phyloP scores from a whole-genome alignment of 441 rosid species.

The Arabidopsis hybrid region DNA sequence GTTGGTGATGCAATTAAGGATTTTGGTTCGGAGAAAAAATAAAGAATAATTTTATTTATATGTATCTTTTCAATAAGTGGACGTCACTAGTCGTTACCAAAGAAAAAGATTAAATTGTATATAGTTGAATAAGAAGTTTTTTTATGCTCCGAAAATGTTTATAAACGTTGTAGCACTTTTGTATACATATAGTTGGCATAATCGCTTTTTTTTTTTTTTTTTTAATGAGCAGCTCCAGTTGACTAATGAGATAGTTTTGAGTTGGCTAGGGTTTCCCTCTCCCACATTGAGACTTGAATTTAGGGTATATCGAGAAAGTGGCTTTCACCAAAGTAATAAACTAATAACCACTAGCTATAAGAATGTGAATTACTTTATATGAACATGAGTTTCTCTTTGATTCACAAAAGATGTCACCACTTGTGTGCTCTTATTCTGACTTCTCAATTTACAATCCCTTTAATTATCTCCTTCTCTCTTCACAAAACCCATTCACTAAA shows the following conservation, averaged over 20 bases:
- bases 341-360: conserved; percentile 22
- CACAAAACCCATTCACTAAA: conserved; percentile 23
- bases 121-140: conserved; percentile 2
- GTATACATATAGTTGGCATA: not conserved
- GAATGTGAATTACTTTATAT: conserved; percentile 37
- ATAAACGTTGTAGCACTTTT: too few relatives aligned
- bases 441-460: conserved; percentile 30
- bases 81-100: conserved; percentile 34
- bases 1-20: conserved; percentile 49
- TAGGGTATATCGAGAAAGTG: conserved; percentile 38
- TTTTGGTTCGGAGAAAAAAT: conserved; percentile 37
- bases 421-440: conserved; percentile 48
- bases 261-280: conserved; percentile 40
- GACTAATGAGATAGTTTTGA: not conserved
- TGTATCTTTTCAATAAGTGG: conserved; percentile 30
- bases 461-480: conserved; percentile 20
- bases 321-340: conserved; percentile 48
- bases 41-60: conserved; percentile 1
- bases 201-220: not conserved
- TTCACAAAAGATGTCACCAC: conserved; percentile 44
- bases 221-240: not conserved
- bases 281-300: conserved; percentile 16
- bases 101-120: not conserved
- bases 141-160: not conserved
- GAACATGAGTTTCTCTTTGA: conserved; percentile 40